phyloP scores from a whole-genome alignment of 345 rosid species.

The Camelina sativa region DNA sequence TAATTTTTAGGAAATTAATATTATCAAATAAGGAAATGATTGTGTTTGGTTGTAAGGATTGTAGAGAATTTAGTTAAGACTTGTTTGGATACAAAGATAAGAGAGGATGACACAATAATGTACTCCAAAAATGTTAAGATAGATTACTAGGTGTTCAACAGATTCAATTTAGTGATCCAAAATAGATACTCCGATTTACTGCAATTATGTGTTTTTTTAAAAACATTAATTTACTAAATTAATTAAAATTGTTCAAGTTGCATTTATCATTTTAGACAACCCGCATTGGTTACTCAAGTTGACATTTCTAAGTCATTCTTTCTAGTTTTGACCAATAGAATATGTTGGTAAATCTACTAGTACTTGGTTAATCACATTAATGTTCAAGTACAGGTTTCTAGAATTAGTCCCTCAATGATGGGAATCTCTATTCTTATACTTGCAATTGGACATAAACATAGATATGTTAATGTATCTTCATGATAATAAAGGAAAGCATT shows the following conservation, averaged over 20 bases:
- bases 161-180: slow-evolving; percentile 10
- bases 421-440: slow-evolving; percentile 2
- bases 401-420: slow-evolving; percentile 13
- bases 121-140: no score
- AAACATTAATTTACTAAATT: neutral
- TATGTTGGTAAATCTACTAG: neutral
- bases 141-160: neutral
- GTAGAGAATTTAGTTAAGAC: no score
- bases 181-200: neutral
- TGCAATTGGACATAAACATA: neutral
- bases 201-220: neutral
- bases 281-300: slow-evolving; percentile 24
- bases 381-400: neutral
- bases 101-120: no score
- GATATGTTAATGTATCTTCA: neutral
- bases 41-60: no score
- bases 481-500: neutral
- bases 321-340: neutral
- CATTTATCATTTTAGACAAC: slow-evolving; percentile 5
- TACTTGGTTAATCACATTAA: slow-evolving; percentile 3
- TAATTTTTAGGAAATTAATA: no score
- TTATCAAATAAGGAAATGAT: no score
- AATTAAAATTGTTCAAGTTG: slow-evolving; percentile 25
- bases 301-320: slow-evolving; percentile 19
- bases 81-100: no score